Percentiles rank a stretch among this genome's conserved stretches.
phyloP scores from a whole-genome alignment of 176 grass and related monocot genomes.

The Zoysia japonica region DNA sequence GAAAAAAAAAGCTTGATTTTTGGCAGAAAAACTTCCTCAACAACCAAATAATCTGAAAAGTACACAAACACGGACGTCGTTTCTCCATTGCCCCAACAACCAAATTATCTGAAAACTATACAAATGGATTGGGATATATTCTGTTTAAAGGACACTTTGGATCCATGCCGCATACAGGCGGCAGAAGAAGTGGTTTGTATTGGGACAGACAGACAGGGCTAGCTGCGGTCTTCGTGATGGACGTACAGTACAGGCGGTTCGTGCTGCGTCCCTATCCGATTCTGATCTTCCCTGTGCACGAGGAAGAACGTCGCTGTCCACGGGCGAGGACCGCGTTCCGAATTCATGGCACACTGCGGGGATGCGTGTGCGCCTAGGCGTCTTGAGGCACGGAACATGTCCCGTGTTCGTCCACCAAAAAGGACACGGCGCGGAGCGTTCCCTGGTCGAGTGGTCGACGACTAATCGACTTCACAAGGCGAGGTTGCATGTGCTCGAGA shows the following conservation, averaged over 20 bases:
- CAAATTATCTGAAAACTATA: too few species aligned
- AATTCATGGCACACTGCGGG: neutral
- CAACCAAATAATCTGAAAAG: neutral
- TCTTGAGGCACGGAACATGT: conserved; percentile 28
- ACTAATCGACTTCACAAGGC: too few species aligned
- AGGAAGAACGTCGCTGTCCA: conserved; percentile 8
- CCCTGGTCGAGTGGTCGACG: too few species aligned
- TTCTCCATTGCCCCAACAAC: too few species aligned
- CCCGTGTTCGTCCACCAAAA: neutral
- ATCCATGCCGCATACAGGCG: conserved; percentile 4
- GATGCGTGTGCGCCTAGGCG: conserved; percentile 30
- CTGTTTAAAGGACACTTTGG: neutral
- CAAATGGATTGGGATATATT: neutral
- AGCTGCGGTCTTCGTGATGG: neutral
- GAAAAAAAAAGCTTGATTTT: too few species aligned
- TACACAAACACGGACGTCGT: too few species aligned
- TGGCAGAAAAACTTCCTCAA: neutral
- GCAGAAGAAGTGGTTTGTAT: neutral
- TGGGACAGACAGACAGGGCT: too few species aligned
- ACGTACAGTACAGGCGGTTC: neutral
- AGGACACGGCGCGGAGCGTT: neutral
- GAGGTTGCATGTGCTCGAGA: too few species aligned
- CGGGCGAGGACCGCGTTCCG: neutral
- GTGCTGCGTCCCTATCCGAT: conserved; percentile 38
- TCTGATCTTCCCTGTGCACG: conserved; percentile 24